Evolutionary conservation across 2,329 filamentous ascomycete species (phyloP).

Genomic region (Claviceps arundinis): DNA sequence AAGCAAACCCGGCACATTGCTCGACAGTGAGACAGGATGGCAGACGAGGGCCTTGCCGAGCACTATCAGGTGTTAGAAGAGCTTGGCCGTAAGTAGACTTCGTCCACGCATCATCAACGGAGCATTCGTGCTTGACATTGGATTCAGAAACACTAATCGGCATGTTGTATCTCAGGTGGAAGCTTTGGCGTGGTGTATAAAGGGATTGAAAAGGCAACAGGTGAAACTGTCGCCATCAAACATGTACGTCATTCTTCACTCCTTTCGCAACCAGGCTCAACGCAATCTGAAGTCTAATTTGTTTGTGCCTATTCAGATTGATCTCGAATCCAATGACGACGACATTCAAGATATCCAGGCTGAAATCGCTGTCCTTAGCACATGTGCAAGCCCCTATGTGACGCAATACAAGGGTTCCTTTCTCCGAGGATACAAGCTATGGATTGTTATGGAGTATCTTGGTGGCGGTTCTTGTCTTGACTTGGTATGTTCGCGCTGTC

Average conservation of each 20-base stretch:
- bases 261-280: background rate
- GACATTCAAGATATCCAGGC: conserved; percentile 97
- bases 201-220: conserved; percentile 79
- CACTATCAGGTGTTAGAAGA: conserved; percentile 94
- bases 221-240: conserved; percentile 92
- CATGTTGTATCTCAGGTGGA: conserved; percentile 45
- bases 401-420: conserved; percentile 97
- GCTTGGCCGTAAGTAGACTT: conserved; percentile 62
- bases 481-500: conserved; percentile 43
- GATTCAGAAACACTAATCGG: background rate
- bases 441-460: conserved; percentile 98
- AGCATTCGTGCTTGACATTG: background rate
- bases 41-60: conserved; percentile 57
- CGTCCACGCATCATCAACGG: background rate
- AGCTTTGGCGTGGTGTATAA: conserved; percentile 98
- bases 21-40: conserved; percentile 29
- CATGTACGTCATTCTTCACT: conserved; percentile 48
- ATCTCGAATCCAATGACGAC: conserved; percentile 96
- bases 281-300: background rate
- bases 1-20: conserved; percentile 7
- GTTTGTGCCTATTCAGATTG: conserved; percentile 52
- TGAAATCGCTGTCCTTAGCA: conserved; percentile 89
- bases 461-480: conserved; percentile 93
- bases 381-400: conserved; percentile 85
- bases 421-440: conserved; percentile 88